These are phyloP conservation scores for Hypericum androsaemum DNA, from an alignment of 345 rosid species.

Conservation along the genomic window DNA sequence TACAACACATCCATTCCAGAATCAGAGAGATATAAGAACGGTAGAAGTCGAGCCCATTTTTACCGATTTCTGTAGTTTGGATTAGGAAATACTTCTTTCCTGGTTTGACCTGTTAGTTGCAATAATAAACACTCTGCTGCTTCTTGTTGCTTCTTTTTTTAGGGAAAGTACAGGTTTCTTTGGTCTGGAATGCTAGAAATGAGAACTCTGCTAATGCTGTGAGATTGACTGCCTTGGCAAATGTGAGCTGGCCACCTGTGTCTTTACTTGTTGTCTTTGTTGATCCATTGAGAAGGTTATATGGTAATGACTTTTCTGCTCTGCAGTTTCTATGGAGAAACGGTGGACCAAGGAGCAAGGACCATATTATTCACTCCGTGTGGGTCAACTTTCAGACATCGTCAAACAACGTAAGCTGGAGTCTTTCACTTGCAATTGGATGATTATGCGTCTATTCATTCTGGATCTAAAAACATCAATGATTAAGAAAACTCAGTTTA, in stretches of 20 bases:
- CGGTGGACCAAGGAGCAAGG: conserved; percentile 59
- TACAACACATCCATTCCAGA: conserved; percentile 68
- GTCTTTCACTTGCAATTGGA: neutral
- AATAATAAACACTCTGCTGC: conserved; percentile 9
- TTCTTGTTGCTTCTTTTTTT: conserved; percentile 12
- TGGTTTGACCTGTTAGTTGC: neutral
- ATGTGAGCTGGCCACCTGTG: conserved; percentile 33
- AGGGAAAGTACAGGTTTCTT: conserved; percentile 82
- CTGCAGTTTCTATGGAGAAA: conserved; percentile 80
- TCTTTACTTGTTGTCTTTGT: neutral
- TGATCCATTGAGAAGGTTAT: neutral
- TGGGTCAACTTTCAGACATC: conserved; percentile 99
- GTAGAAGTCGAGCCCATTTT: conserved; percentile 21
- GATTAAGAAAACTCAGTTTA: no score
- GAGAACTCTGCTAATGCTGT: conserved; percentile 58
- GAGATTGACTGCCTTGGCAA: conserved; percentile 63
- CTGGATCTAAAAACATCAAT: no score
- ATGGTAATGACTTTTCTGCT: conserved; percentile 9
- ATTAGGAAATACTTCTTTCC: conserved; percentile 5
- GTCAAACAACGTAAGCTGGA: conserved; percentile 65
- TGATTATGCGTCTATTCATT: no score
- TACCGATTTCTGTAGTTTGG: neutral
- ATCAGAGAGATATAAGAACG: conserved; percentile 69
- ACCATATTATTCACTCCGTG: conserved; percentile 62
- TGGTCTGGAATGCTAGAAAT: conserved; percentile 92